Base-by-base conservation (phyloP, 2,329 filamentous ascomycete species). In the Calonectria pseudoturangicola region DNA sequence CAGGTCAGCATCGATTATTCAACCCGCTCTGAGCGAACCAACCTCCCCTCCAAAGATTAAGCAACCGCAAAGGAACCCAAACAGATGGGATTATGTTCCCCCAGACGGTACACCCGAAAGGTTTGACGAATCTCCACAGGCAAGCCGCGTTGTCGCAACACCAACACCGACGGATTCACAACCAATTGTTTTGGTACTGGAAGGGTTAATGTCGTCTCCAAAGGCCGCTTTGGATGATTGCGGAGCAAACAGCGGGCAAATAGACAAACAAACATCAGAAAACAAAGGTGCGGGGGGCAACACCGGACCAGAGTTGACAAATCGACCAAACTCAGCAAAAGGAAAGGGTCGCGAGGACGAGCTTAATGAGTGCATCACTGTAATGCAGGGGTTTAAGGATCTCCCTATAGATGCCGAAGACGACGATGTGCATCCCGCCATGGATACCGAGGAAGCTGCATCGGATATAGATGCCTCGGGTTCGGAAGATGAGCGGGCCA, bases 331-430 rank as follows among this genome's bases (percentile, higher is more conserved):
- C 15, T 25, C 25, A 15, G 43, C 39, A 54, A 51, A 51, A 12
- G 51, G 51, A 12, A 62, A 74, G 21, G 36, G 13, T 5, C 65
- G 73, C 28, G 65, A 77, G 39, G 92, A 94, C 76, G 90, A 90
- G 33, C 85, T 96, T 10, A 89, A 93, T 39, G 85, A 90, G 43
- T 89, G 90, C 67, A 95, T 97, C 71, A 84, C 89, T 39, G 87
- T 93, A 78, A 87, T 92, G 58, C 90, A 89, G 77, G 86, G 89
- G 68, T 88, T 90, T 39, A 89, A 90, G 71, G 85, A 93, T 71
- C 84, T 95, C 39, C 89, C 89, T 2, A 79, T 92, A 6, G 88
- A 89, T 69, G 79, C 82, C 8, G 87, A 88, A 33, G 88, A 90
- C 4, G 87, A 88, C 8, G 85, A 87, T 2, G 84, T 87, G 47